Conservation (phyloP, 345 rosid species). For the Aquilaria sinensis region DNA sequence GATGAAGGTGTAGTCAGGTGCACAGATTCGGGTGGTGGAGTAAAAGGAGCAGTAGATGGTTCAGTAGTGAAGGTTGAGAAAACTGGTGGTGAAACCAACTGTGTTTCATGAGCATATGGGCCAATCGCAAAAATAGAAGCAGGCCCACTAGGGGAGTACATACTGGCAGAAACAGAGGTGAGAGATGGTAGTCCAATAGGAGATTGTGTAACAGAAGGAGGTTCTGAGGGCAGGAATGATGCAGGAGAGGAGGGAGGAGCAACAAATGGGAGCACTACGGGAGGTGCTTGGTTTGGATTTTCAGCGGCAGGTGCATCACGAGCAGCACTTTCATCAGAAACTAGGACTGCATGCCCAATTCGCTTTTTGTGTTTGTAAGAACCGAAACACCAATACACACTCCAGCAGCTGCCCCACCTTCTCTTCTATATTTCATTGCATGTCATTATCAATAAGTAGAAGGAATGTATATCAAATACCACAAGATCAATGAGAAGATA, state of each 20-base stretch:
- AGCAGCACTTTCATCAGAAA: conserved; percentile 42
- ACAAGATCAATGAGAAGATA: background rate
- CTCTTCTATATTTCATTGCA: conserved; percentile 39
- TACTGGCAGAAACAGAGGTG: conserved; percentile 52
- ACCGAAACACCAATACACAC: conserved; percentile 72
- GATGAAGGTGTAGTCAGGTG: conserved; percentile 91
- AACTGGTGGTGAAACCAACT: conserved; percentile 90
- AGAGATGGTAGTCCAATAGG: conserved; percentile 63
- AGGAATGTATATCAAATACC: conserved; percentile 2
- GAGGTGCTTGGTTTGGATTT: conserved; percentile 28
- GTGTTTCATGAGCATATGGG: conserved; percentile 91
- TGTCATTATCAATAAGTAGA: conserved; percentile 12
- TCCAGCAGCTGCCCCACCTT: conserved; percentile 74
- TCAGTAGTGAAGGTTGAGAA: conserved; percentile 89
- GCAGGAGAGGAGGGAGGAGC: conserved; percentile 99
- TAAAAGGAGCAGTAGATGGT: conserved; percentile 97
- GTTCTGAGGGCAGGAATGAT: conserved; percentile 89
- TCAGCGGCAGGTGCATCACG: conserved; percentile 31
- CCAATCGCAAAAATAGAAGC: conserved; percentile 88
- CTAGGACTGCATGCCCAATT: conserved; percentile 60
- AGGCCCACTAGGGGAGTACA: conserved; percentile 68
- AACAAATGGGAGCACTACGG: conserved; percentile 51
- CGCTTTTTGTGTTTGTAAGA: conserved; percentile 47
- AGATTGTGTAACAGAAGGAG: conserved; percentile 79
- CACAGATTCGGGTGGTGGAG: conserved; percentile 85